Percentiles rank a stretch among this genome's conserved stretches.
These are phyloP conservation scores for Sporisorium scitamineum DNA, from an alignment of 1,284 basidiomycete species.

Conservation along the genomic window DNA sequence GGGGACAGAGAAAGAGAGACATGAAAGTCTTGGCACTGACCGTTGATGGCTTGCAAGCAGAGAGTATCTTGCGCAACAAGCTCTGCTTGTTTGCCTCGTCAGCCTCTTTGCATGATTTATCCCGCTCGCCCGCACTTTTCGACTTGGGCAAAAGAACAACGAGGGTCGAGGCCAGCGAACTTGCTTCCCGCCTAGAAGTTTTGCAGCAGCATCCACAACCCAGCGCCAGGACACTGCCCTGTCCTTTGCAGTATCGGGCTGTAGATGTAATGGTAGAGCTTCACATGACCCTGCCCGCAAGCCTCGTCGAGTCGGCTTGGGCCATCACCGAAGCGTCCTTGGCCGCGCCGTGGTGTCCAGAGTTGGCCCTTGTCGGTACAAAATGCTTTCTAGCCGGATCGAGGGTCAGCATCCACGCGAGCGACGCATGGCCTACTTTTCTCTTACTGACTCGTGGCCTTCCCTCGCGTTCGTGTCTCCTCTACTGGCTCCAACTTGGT, in stretches of 20 bases:
- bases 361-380: slow-evolving; percentile 7
- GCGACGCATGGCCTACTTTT: slow-evolving; percentile 11
- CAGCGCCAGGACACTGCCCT: neutral
- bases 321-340: neutral
- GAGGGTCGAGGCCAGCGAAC: slow-evolving; percentile 1
- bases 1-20: too few relatives aligned
- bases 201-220: neutral
- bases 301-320: neutral
- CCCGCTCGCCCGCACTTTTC: neutral
- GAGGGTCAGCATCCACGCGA: slow-evolving; percentile 8
- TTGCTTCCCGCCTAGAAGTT: too few relatives aligned
- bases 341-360: neutral
- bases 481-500: slow-evolving; percentile 6
- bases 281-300: slow-evolving; percentile 17
- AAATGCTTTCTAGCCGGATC: slow-evolving; percentile 7
- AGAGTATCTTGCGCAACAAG: too few relatives aligned
- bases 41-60: neutral
- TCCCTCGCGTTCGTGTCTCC: neutral
- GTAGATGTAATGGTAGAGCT: neutral
- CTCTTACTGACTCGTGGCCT: neutral
- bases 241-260: neutral
- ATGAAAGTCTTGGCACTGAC: slow-evolving; percentile 6
- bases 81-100: neutral
- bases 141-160: neutral
- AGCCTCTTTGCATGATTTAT: neutral